phyloP scores from a whole-genome alignment of 169 alveolate species.

The Cryptosporidium sp. region DNA sequence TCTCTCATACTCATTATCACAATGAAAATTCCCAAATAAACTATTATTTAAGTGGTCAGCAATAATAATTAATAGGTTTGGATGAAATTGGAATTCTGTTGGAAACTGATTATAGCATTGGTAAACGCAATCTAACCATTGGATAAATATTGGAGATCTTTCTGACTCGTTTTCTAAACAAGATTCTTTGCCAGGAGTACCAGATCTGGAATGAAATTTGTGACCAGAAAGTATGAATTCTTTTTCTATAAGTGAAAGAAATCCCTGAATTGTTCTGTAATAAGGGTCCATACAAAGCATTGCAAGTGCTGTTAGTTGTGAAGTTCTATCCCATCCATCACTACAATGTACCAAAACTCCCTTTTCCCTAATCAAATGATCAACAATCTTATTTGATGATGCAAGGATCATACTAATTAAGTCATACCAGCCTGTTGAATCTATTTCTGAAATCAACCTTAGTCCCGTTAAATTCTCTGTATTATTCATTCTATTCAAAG shows the following conservation, averaged over 20 bases:
- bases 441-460: conserved; percentile 76
- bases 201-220: conserved; percentile 87
- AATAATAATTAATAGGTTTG: conserved; percentile 80
- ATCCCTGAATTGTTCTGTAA: conserved; percentile 89
- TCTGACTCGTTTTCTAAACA: conserved; percentile 81
- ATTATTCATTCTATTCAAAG: conserved; percentile 4
- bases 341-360: conserved; percentile 83
- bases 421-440: conserved; percentile 83
- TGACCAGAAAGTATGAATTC: conserved; percentile 91
- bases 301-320: conserved; percentile 85
- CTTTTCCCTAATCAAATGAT: conserved; percentile 68
- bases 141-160: conserved; percentile 89
- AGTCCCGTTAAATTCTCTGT: conserved; percentile 49
- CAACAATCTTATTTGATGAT: conserved; percentile 79
- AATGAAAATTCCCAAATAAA: conserved; percentile 88
- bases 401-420: conserved; percentile 77
- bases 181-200: conserved; percentile 79
- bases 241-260: conserved; percentile 85
- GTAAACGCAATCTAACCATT: conserved; percentile 88
- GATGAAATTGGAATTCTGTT: conserved; percentile 87
- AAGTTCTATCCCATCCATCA: conserved; percentile 94
- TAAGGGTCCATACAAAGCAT: conserved; percentile 87
- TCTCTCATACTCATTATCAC: conserved; percentile 78
- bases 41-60: conserved; percentile 83
- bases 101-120: conserved; percentile 86